These are phyloP conservation scores for Blepharisma undulans DNA, from an alignment of 169 alveolate species.

Conservation along the genomic window DNA sequence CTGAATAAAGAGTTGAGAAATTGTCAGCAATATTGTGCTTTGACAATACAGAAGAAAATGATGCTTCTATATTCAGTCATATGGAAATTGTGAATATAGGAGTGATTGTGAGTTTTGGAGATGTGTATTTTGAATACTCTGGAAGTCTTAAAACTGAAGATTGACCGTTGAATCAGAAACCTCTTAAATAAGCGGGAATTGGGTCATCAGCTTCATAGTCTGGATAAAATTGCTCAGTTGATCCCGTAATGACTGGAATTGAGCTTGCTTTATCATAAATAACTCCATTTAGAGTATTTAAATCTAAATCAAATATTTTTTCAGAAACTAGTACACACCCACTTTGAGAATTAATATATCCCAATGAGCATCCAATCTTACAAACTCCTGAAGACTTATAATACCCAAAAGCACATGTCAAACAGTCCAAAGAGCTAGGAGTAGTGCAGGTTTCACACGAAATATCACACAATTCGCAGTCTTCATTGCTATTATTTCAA, in stretches of 20 bases:
- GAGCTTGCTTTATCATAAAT: not conserved
- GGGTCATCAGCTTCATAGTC: slow-evolving; percentile 8
- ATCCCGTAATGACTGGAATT: slow-evolving; percentile 21
- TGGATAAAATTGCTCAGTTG: not conserved
- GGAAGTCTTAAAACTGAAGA: not conserved
- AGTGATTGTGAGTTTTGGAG: not conserved
- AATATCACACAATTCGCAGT: not conserved
- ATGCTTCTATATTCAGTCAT: not conserved
- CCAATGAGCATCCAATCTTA: not conserved
- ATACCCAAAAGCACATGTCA: not conserved
- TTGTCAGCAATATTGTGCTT: not conserved
- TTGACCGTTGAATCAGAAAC: not conserved
- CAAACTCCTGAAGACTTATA: not conserved
- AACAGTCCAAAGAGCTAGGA: not conserved
- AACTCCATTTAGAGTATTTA: not conserved
- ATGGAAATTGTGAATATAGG: not conserved
- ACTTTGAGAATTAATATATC: not conserved
- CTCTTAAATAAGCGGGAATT: not conserved
- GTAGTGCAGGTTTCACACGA: not conserved
- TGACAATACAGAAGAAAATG: not conserved
- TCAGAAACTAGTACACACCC: not conserved
- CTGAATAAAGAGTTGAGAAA: not conserved
- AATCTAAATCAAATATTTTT: not conserved
- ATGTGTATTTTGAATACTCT: not conserved
- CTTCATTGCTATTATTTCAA: not conserved